Evolutionary conservation across 495 filamentous ascomycete species (phyloP).

Genomic region (Trichodelitschia bisporula): DNA sequence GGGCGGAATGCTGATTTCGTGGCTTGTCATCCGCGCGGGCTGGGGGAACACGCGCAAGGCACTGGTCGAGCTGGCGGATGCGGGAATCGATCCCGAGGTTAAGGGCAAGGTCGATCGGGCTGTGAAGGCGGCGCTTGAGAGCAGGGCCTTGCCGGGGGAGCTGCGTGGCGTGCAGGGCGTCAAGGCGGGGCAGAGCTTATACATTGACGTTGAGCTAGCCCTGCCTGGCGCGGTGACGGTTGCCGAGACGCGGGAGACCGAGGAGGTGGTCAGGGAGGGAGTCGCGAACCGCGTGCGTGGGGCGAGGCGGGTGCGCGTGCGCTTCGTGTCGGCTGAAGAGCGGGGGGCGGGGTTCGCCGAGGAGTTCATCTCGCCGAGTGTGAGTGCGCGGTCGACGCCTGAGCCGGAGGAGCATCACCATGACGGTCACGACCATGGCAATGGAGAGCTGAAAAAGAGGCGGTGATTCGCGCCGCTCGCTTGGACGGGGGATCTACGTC

Average conservation of each 20-base stretch:
- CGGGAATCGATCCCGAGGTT: conserved; percentile 65
- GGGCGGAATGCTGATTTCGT: conserved; percentile 69
- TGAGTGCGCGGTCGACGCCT: conserved; percentile 33
- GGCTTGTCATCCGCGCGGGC: conserved; percentile 81
- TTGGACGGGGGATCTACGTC: too few species aligned
- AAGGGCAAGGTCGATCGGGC: conserved; percentile 40
- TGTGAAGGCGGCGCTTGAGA: conserved; percentile 30
- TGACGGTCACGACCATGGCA: conserved; percentile 15
- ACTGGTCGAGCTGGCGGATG: conserved; percentile 69
- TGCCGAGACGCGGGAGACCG: conserved; percentile 36
- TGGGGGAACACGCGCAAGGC: conserved; percentile 63
- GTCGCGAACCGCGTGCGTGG: conserved; percentile 57
- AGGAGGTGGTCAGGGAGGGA: conserved; percentile 40
- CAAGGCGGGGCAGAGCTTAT: conserved; percentile 86
- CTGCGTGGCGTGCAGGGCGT: conserved; percentile 56
- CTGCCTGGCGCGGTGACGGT: conserved; percentile 52
- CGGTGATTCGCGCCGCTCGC: not conserved
- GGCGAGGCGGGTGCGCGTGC: conserved; percentile 52
- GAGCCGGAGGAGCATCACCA: conserved; percentile 36
- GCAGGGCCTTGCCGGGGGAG: conserved; percentile 18
- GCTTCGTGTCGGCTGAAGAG: conserved; percentile 46
- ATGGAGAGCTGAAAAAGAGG: not conserved
- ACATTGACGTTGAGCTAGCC: conserved; percentile 66
- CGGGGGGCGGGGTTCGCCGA: conserved; percentile 31
- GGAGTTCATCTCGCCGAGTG: conserved; percentile 52